A percentile compares a stretch with the other conserved stretches of the same genome.
phyloP scores from a whole-genome alignment of 345 rosid genomes.

The Gossypium arboreum region DNA sequence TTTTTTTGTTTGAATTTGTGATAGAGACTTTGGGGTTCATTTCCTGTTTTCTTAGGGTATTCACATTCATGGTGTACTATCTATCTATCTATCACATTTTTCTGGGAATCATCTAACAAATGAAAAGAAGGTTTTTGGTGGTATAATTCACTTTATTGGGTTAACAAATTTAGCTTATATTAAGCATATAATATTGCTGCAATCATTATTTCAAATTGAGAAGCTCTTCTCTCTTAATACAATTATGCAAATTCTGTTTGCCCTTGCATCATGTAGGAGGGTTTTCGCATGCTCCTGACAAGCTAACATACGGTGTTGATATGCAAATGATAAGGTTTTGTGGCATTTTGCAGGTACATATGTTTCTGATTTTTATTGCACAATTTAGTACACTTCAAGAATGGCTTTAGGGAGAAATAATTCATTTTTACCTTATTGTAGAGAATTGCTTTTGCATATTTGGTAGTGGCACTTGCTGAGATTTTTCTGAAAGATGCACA shows the following conservation, averaged over 20 bases:
- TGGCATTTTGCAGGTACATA: constrained; percentile 84
- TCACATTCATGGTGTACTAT: neutral
- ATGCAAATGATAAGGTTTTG: constrained; percentile 68
- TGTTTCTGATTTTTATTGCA: neutral
- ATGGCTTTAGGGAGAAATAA: constrained; percentile 1
- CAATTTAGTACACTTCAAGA: neutral
- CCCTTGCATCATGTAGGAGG: constrained; percentile 48
- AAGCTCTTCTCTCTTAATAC: neutral
- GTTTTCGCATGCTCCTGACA: constrained; percentile 82
- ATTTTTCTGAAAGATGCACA: constrained; percentile 43
- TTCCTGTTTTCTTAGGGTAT: neutral
- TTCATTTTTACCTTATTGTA: constrained; percentile 18
- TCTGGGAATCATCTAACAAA: too few relatives aligned
- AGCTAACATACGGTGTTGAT: constrained; percentile 72
- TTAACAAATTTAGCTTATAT: neutral
- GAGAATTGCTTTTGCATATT: constrained; percentile 90
- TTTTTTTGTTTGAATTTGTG: neutral
- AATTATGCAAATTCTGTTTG: neutral
- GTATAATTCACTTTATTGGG: neutral
- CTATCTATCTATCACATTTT: neutral
- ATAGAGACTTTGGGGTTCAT: neutral
- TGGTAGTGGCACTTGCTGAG: constrained; percentile 61
- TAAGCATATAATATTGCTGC: neutral
- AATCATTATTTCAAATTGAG: neutral
- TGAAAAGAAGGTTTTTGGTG: too few relatives aligned